Percentiles rank a stretch among this genome's conserved stretches.
These are phyloP conservation scores for Wickerhamomyces tratensis DNA, from an alignment of 805 yeast species.

Conservation along the genomic window DNA sequence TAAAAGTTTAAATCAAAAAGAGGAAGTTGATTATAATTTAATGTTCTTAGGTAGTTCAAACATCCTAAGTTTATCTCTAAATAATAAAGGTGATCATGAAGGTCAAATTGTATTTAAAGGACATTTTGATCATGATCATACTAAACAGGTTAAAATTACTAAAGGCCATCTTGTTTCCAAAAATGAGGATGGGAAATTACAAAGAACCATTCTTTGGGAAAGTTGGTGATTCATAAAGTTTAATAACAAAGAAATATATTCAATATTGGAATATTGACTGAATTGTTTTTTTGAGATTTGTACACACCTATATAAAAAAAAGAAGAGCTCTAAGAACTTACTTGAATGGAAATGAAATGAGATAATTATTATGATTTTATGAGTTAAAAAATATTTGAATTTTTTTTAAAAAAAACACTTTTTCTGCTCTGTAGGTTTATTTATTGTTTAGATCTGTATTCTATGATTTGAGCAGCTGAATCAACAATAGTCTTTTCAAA, in stretches of 20 bases:
- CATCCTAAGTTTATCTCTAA: background rate
- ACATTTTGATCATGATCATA: constrained; percentile 16
- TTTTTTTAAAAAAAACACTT: too few species aligned
- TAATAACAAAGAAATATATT: too few species aligned
- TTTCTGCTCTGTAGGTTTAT: too few species aligned
- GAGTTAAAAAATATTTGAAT: too few species aligned
- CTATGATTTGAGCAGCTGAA: constrained; percentile 21
- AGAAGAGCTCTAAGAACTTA: too few species aligned
- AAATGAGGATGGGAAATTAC: constrained; percentile 9
- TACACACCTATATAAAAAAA: too few species aligned
- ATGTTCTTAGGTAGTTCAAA: background rate
- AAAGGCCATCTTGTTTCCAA: constrained; percentile 9
- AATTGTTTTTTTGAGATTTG: too few species aligned
- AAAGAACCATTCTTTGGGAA: constrained; percentile 13
- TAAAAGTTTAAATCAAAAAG: background rate
- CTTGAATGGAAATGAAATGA: too few species aligned
- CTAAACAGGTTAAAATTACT: constrained; percentile 14
- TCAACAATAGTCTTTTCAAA: constrained; percentile 29
- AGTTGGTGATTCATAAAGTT: too few species aligned
- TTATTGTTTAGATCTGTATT: background rate
- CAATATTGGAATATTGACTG: too few species aligned
- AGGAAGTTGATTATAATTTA: background rate
- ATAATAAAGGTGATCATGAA: background rate
- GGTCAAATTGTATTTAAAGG: constrained; percentile 14
- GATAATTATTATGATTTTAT: too few species aligned